Conservation (phyloP, 352 stramenopile genomes). For the Phytopythium montanum region DNA sequence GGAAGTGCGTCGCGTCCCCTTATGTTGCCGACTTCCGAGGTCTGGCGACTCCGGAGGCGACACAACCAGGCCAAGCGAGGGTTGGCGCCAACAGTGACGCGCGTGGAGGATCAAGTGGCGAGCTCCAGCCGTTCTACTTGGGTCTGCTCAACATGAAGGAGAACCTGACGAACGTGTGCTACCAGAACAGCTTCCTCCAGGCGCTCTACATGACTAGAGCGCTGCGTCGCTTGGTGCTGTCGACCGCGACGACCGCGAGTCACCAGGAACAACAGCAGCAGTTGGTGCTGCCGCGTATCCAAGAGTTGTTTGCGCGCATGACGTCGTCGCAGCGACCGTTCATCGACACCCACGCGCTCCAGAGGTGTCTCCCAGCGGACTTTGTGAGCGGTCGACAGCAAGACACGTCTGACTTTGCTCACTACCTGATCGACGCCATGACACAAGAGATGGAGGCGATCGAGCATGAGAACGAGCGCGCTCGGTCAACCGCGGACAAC, state of each 20-base stretch:
- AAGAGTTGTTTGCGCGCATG: slow-evolving; percentile 73
- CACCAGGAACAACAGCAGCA: slow-evolving; percentile 9
- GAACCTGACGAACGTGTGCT: slow-evolving; percentile 88
- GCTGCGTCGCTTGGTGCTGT: slow-evolving; percentile 75
- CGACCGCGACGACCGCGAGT: slow-evolving; percentile 6
- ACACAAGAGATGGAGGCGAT: slow-evolving; percentile 62
- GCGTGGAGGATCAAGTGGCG: slow-evolving; percentile 4
- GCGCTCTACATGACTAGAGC: slow-evolving; percentile 85
- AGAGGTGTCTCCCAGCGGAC: slow-evolving; percentile 62
- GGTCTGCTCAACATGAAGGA: slow-evolving; percentile 90
- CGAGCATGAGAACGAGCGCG: slow-evolving; percentile 11
- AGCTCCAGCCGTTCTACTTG: slow-evolving; percentile 70
- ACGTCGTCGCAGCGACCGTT: slow-evolving; percentile 64
- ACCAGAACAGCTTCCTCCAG: slow-evolving; percentile 90
- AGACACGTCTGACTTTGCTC: slow-evolving; percentile 84
- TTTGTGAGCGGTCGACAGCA: slow-evolving; percentile 84
- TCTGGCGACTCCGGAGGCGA: slow-evolving; percentile 28
- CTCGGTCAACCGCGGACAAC: background rate
- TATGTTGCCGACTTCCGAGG: slow-evolving; percentile 63
- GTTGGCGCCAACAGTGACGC: background rate
- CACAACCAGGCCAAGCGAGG: slow-evolving; percentile 24
- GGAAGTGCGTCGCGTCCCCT: slow-evolving; percentile 61
- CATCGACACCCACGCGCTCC: slow-evolving; percentile 61
- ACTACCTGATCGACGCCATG: slow-evolving; percentile 82
- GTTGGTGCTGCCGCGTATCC: slow-evolving; percentile 56